Evolutionary conservation across 164 flowering plant genomes (phyloP).

Genomic region (Santalum album): DNA sequence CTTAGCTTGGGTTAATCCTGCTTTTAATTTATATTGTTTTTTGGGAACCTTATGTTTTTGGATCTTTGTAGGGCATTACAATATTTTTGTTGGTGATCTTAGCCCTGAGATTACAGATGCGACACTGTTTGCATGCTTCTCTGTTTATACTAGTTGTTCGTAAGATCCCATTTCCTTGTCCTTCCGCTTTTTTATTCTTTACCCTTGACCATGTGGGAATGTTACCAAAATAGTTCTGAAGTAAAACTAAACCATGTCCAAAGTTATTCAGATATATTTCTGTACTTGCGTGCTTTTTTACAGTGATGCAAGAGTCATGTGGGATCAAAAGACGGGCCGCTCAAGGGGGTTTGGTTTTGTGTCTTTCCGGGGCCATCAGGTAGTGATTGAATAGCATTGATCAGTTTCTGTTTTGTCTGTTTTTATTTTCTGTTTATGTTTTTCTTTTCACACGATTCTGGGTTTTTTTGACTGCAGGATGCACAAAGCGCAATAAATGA

Average conservation of each 20-base stretch:
- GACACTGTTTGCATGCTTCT: constrained; percentile 24
- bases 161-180: background rate
- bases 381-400: background rate
- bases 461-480: constrained; percentile 42
- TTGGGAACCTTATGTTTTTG: background rate
- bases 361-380: constrained; percentile 92
- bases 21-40: background rate
- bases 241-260: background rate
- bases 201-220: background rate
- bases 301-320: constrained; percentile 84
- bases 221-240: background rate
- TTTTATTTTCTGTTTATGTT: background rate
- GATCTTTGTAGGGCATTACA: constrained; percentile 17
- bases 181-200: background rate
- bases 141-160: constrained; percentile 8
- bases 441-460: background rate
- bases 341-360: constrained; percentile 1
- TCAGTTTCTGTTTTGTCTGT: background rate
- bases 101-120: constrained; percentile 35
- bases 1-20: too few species aligned
- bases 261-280: background rate
- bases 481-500: constrained; percentile 97
- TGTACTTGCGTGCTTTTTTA: background rate
- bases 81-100: constrained; percentile 34
- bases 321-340: constrained; percentile 40